Evolutionary conservation across 176 grass and related monocot species (phyloP).

Genomic region (Avena eriantha): DNA sequence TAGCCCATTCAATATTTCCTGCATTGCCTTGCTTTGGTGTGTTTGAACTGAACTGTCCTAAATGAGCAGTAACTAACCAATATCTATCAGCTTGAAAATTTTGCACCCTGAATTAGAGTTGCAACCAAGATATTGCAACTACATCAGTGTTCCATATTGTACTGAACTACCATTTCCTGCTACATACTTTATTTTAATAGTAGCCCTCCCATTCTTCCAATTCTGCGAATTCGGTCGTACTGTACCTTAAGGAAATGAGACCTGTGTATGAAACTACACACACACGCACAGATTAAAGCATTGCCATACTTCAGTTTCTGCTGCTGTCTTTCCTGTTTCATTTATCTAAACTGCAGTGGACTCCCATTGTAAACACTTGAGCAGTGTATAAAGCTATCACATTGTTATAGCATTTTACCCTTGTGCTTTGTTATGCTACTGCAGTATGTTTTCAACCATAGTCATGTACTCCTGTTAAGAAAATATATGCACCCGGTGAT

Average conservation of each 20-base stretch:
- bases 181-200: constrained; percentile 13
- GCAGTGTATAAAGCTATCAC: constrained; percentile 8
- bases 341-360: constrained; percentile 8
- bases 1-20: constrained; percentile 45
- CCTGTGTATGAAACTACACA: constrained; percentile 21
- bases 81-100: constrained; percentile 14
- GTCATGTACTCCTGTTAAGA: constrained; percentile 12
- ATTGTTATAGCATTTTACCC: constrained; percentile 9
- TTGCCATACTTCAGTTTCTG: not conserved
- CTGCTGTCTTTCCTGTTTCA: constrained; percentile 4
- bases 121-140: constrained; percentile 8
- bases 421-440: constrained; percentile 32
- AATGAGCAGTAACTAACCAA: not conserved
- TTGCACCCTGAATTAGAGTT: constrained; percentile 14
- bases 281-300: not conserved
- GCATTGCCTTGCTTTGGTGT: not conserved
- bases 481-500: not conserved
- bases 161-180: constrained; percentile 25
- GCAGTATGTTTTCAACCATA: constrained; percentile 27
- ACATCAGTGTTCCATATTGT: constrained; percentile 5
- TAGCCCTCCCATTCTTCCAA: not conserved
- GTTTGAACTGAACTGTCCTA: not conserved
- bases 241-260: not conserved
- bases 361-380: constrained; percentile 1
- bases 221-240: not conserved